Base-by-base conservation (phyloP, 768 basidiomycete genomes). In the Suillus subalutaceus region DNA sequence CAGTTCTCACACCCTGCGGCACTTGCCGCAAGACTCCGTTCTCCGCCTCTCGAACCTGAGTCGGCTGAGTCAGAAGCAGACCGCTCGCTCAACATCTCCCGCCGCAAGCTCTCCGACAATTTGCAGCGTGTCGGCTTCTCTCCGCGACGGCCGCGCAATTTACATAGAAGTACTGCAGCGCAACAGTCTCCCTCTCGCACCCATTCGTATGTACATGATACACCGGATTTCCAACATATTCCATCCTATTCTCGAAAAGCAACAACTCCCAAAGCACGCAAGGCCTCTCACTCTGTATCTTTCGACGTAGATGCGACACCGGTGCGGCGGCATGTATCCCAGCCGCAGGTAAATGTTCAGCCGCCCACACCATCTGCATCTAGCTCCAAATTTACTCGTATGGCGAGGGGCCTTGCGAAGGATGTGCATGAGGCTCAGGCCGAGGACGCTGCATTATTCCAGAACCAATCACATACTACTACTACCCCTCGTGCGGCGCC, bases 81-180 rank as follows among this genome's bases (percentile, higher is more conserved):
- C n/a, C 79, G 74, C 40, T 78, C 80, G 20, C 79, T 74, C 26
- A 79, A 81, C 16, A 75, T 79, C 4, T 73, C 85, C 7, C 85
- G 88, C 57, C 89, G 89, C 4, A 89, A 85, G 72, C 80, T 94
- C 38, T 82, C 90, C 1, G 92, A 93, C 71, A 87, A 90, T 5
- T 81, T 94, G 10, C 85, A 86, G 41, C 85, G 86, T 52, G 85
- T 90, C 46, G 85, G 72, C 2, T 91, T 93, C 76, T 92, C 91
- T 16, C 92, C 92, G 1, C 88, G 90, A 72, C 85, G 92, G 16
- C 92, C 90, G 1, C 86, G 90, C 12, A 86, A 78, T 64, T 77
- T 83, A 6, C 79, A 77, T 38, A 62, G 69, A 40, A 71, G 65
- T 60, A 78, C 74, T 32, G 68, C 76, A 2, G 56, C 65, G 5